A percentile compares a stretch with the other conserved stretches of the same genome.
phyloP scores from a whole-genome alignment of 169 alveolate genomes.

The Plasmodium adleri region DNA sequence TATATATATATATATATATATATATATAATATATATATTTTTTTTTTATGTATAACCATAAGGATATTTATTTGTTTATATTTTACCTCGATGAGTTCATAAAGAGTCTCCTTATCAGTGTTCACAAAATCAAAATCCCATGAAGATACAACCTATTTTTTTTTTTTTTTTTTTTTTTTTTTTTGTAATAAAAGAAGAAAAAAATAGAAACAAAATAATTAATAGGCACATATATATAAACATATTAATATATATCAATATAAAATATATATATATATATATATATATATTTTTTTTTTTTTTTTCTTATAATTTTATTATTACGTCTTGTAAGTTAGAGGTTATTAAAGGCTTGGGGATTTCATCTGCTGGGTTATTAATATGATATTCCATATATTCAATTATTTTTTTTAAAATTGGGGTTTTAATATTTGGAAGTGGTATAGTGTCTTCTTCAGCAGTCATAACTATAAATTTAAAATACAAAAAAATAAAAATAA shows the following conservation, averaged over 20 bases:
- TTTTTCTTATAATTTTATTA: not conserved
- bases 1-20: not conserved
- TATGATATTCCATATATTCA: conserved; percentile 94
- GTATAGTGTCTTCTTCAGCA: conserved; percentile 91
- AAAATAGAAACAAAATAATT: no score
- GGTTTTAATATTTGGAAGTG: conserved; percentile 93
- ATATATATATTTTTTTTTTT: not conserved
- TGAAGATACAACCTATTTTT: conserved; percentile 86
- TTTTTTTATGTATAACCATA: not conserved
- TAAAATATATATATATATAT: not conserved
- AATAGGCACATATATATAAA: conserved; percentile 3
- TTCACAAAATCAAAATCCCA: conserved; percentile 96
- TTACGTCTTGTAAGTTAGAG: conserved; percentile 87
- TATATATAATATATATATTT: not conserved
- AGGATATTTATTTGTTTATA: not conserved
- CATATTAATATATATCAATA: not conserved
- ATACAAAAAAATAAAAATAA: not conserved
- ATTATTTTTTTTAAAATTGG: conserved; percentile 91
- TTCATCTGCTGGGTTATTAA: conserved; percentile 93
- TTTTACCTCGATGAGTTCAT: conserved; percentile 91
- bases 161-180: conserved; percentile 13
- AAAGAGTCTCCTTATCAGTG: conserved; percentile 92
- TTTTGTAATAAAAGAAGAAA: not conserved
- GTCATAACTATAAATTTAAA: conserved; percentile 40
- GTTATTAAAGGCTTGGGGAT: conserved; percentile 96